phyloP scores from a whole-genome alignment of 768 basidiomycete genomes.

The Suillus subluteus region DNA sequence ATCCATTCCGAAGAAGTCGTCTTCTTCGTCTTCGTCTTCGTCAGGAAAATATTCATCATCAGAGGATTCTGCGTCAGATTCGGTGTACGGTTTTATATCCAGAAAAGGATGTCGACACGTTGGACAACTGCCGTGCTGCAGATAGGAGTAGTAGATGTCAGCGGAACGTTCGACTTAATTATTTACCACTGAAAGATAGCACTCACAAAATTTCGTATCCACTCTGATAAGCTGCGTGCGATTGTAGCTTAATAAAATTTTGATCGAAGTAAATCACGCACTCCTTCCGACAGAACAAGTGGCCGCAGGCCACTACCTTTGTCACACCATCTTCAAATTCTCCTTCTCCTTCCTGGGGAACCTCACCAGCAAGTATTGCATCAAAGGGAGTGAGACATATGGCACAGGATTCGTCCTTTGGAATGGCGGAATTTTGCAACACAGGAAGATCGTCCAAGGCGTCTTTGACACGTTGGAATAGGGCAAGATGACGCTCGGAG shows the following conservation, averaged over 20 bases:
- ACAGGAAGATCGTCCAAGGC: constrained; percentile 49
- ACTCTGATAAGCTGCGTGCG: constrained; percentile 56
- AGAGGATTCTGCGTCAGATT: constrained; percentile 66
- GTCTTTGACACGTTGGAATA: constrained; percentile 34
- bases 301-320: constrained; percentile 60
- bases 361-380: constrained; percentile 40
- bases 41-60: constrained; percentile 71
- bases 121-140: constrained; percentile 72
- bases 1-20: constrained; percentile 43
- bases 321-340: constrained; percentile 47
- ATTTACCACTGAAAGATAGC: neutral
- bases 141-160: constrained; percentile 6
- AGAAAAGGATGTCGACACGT: constrained; percentile 66
- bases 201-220: constrained; percentile 62
- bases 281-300: constrained; percentile 72
- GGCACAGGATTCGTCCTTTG: constrained; percentile 60
- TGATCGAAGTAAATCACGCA: constrained; percentile 34
- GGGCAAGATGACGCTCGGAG: constrained; percentile 16
- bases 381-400: constrained; percentile 65
- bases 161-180: neutral
- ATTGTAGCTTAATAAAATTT: constrained; percentile 1
- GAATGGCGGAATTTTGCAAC: constrained; percentile 42
- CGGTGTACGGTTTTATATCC: constrained; percentile 51
- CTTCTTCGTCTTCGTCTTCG: constrained; percentile 48
- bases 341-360: constrained; percentile 15